A percentile compares a stretch with the other conserved stretches of the same genome.
These are phyloP conservation scores for Penicillium sp. DNA, from an alignment of 2,329 filamentous ascomycete genomes.

Conservation along the genomic window DNA sequence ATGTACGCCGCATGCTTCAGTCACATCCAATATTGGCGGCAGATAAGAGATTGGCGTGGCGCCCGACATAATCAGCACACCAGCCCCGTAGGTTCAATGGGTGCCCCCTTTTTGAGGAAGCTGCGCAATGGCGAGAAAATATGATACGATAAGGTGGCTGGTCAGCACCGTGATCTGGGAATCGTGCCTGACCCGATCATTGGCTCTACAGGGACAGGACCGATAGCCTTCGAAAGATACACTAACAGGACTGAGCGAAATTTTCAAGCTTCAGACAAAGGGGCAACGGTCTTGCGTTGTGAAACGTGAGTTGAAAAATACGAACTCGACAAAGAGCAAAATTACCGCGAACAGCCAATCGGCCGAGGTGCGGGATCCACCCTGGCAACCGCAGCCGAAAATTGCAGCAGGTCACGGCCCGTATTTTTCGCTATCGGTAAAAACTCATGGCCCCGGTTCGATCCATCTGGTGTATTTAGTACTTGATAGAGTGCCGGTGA, in stretches of 20 bases:
- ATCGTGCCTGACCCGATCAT: background rate
- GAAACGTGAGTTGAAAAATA: background rate
- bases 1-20: background rate
- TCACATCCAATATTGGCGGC: background rate
- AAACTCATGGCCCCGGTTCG: background rate
- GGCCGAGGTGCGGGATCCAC: background rate
- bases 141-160: background rate
- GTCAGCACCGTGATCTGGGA: background rate
- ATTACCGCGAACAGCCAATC: background rate
- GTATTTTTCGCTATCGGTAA: slow-evolving; percentile 3
- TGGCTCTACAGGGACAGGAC: background rate
- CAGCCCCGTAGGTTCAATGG: background rate
- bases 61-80: background rate
- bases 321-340: background rate
- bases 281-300: background rate
- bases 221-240: background rate
- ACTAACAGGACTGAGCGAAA: background rate
- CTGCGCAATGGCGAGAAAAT: background rate
- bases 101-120: background rate
- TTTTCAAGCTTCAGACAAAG: background rate
- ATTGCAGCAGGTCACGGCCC: background rate
- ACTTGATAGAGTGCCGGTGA: background rate
- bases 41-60: background rate
- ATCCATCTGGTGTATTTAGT: background rate
- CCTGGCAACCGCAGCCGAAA: background rate